Evolutionary conservation across 2,329 filamentous ascomycete genomes (phyloP).

Genomic region (Neophaeococcomyces mojaviensis): DNA sequence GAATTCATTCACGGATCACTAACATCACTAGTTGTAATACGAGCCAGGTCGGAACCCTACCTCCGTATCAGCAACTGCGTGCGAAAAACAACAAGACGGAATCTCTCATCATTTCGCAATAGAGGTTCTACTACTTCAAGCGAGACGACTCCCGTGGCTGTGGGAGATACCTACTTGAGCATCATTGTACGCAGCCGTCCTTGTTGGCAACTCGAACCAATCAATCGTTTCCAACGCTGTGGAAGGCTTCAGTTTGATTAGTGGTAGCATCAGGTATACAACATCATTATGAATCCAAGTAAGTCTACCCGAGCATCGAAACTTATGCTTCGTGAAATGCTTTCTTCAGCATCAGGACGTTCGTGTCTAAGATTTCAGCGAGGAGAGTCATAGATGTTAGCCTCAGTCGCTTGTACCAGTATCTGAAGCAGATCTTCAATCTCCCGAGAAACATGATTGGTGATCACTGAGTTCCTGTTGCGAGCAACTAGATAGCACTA

Average conservation of each 20-base stretch:
- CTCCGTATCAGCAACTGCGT: too few species aligned
- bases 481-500: background rate
- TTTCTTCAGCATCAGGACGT: background rate
- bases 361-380: background rate
- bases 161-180: too few species aligned
- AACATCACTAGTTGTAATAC: too few species aligned
- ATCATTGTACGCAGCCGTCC: too few species aligned
- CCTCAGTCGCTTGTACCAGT: background rate
- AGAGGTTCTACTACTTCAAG: too few species aligned
- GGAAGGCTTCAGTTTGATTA: background rate
- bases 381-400: background rate
- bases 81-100: too few species aligned
- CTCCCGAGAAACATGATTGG: background rate
- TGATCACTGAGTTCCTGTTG: background rate
- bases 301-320: background rate
- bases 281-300: constrained; percentile 4
- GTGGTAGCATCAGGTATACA: background rate
- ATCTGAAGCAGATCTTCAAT: background rate
- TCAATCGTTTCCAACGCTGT: too few species aligned
- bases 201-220: background rate
- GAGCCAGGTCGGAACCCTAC: too few species aligned
- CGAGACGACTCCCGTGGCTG: too few species aligned
- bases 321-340: background rate
- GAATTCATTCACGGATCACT: too few species aligned
- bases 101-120: too few species aligned